Percentiles rank a stretch among this genome's conserved stretches.
These are phyloP conservation scores for Piper longum DNA, from an alignment of 164 flowering plant genomes.

Conservation along the genomic window DNA sequence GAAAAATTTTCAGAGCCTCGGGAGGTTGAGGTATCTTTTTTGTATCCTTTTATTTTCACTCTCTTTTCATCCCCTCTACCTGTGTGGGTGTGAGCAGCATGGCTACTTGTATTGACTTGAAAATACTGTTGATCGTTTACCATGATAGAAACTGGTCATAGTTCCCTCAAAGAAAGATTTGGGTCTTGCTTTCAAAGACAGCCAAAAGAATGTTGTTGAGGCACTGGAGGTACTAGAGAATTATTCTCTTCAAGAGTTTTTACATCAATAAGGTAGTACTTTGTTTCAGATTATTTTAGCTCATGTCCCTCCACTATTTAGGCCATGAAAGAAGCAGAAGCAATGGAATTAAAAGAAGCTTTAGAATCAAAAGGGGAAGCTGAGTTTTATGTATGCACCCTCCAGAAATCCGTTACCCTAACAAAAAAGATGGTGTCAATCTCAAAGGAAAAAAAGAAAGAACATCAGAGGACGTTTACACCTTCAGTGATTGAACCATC, in stretches of 20 bases:
- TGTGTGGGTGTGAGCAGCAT: too few species aligned
- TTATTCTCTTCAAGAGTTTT: neutral
- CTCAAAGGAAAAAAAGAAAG: constrained; percentile 51
- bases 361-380: constrained; percentile 50
- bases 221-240: constrained; percentile 66
- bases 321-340: constrained; percentile 62
- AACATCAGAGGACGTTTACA: constrained; percentile 72
- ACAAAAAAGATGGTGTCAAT: constrained; percentile 49
- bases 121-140: neutral
- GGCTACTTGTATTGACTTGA: too few species aligned
- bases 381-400: constrained; percentile 51
- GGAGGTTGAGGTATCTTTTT: constrained; percentile 70
- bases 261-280: neutral
- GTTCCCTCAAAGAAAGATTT: constrained; percentile 75
- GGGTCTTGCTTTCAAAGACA: constrained; percentile 85
- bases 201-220: constrained; percentile 78
- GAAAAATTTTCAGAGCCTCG: constrained; percentile 63
- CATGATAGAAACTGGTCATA: constrained; percentile 64
- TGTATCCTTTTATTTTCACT: constrained; percentile 1
- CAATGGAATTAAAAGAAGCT: constrained; percentile 55
- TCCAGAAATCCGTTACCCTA: constrained; percentile 38
- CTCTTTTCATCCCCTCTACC: neutral
- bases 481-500: constrained; percentile 98
- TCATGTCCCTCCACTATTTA: constrained; percentile 5
- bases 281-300: neutral